phyloP scores from a whole-genome alignment of 495 filamentous ascomycete genomes.

The Xylaria cubensis region DNA sequence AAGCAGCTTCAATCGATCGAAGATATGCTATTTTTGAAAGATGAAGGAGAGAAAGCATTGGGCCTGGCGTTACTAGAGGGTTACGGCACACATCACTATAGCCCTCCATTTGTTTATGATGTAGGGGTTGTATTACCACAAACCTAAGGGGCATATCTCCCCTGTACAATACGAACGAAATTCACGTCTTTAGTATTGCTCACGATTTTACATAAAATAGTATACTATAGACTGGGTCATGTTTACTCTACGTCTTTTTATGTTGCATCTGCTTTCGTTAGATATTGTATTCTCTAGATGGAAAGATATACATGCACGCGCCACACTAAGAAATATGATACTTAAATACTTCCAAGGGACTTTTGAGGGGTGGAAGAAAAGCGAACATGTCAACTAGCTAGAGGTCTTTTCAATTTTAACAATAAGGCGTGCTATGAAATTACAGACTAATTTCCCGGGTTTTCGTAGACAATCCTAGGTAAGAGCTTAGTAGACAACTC shows the following conservation, averaged over 20 bases:
- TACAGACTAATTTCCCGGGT: no score
- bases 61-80: slow-evolving; percentile 11
- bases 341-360: not conserved
- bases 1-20: not conserved
- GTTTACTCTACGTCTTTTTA: not conserved
- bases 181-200: not conserved
- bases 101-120: slow-evolving; percentile 10
- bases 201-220: not conserved
- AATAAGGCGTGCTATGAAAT: not conserved
- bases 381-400: not conserved
- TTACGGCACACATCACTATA: not conserved
- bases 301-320: not conserved
- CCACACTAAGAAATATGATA: not conserved
- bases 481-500: not conserved
- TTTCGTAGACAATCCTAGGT: no score
- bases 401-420: not conserved
- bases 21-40: not conserved
- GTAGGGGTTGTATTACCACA: slow-evolving; percentile 18
- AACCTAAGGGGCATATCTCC: not conserved
- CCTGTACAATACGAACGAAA: slow-evolving; percentile 33
- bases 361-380: not conserved
- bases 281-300: not conserved
- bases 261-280: not conserved
- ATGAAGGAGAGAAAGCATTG: slow-evolving; percentile 17
- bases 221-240: not conserved